Percentiles rank a stretch among this genome's conserved stretches.
Conservation (phyloP, 31 red algal genomes). For the Odonthalia washingtoniensis region DNA sequence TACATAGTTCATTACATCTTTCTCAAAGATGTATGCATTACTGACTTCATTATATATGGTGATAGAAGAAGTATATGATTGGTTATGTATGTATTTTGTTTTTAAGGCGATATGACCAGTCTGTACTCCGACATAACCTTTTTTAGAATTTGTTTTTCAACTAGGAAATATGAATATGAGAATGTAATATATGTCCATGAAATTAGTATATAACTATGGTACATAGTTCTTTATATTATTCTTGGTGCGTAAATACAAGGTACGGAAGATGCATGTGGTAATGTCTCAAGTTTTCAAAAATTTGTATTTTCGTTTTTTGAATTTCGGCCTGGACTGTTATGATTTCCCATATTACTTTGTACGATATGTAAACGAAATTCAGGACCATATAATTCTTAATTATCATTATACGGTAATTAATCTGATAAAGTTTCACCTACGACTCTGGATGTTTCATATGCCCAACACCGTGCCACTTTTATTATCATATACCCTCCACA, state of each 20-base stretch:
- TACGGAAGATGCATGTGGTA: conserved; percentile 60
- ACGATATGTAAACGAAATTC: conserved; percentile 93
- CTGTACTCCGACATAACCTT: too few relatives aligned
- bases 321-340: conserved; percentile 85
- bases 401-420: conserved; percentile 89
- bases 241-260: not conserved
- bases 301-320: conserved; percentile 63
- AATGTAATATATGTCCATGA: too few relatives aligned
- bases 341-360: conserved; percentile 96
- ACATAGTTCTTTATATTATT: not conserved
- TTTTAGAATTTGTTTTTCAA: too few relatives aligned
- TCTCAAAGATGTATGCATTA: too few relatives aligned
- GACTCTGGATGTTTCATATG: conserved; percentile 87
- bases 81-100: too few relatives aligned
- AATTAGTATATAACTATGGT: too few relatives aligned
- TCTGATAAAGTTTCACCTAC: conserved; percentile 78
- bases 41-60: too few relatives aligned
- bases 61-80: too few relatives aligned
- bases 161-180: too few relatives aligned
- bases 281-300: conserved; percentile 85
- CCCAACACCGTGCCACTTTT: conserved; percentile 98
- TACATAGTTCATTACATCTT: too few relatives aligned
- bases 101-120: too few relatives aligned
- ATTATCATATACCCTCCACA: conserved; percentile 97
- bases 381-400: conserved; percentile 96